phyloP scores from a whole-genome alignment of 345 rosid species.

The Eucalyptus erythrocorys region DNA sequence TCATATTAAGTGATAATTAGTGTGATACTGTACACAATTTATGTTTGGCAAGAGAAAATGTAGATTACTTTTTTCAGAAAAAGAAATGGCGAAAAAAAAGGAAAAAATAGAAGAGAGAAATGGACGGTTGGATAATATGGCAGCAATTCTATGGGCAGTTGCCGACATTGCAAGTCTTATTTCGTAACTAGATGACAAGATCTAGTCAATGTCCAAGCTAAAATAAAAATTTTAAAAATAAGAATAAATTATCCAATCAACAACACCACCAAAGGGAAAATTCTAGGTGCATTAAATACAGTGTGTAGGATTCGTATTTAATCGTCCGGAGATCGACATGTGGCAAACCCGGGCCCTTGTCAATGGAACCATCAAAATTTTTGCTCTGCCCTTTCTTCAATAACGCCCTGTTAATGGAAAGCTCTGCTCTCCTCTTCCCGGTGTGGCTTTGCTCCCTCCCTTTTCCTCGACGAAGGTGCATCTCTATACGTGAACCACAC shows the following conservation, averaged over 20 bases:
- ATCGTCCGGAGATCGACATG: fast-evolving
- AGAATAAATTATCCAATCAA: background rate
- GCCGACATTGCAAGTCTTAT: background rate
- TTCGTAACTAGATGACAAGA: background rate
- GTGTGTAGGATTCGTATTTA: fast-evolving
- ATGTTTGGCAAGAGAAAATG: background rate
- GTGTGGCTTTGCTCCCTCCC: too few relatives aligned
- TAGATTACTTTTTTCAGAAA: too few relatives aligned
- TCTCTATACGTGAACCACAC: too few relatives aligned
- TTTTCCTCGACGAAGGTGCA: too few relatives aligned
- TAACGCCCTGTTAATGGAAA: too few relatives aligned
- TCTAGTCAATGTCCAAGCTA: background rate
- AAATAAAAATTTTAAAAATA: too few relatives aligned
- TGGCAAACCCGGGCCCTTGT: too few relatives aligned
- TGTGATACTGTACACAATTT: background rate
- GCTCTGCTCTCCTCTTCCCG: too few relatives aligned
- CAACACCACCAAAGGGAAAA: too few relatives aligned
- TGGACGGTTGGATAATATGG: background rate
- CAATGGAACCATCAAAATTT: fast-evolving
- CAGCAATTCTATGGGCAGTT: background rate
- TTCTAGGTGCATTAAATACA: too few relatives aligned
- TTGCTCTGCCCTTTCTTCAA: too few relatives aligned
- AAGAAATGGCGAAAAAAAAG: fast-evolving
- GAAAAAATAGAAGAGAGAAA: background rate
- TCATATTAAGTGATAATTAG: background rate